These are phyloP conservation scores for Urostyla sp. DNA, from an alignment of 73 alveolate genomes.

Conservation along the genomic window DNA sequence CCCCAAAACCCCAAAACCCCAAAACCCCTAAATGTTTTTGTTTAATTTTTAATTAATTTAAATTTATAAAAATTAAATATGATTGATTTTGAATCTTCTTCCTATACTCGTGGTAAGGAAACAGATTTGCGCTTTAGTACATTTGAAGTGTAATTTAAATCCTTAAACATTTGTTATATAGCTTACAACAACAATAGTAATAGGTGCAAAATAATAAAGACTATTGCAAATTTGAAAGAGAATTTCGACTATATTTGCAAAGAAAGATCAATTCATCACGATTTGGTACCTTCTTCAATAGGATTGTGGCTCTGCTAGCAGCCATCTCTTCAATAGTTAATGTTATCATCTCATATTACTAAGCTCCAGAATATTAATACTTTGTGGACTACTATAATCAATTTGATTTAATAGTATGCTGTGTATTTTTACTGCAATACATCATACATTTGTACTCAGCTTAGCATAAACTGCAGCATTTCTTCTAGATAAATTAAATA, in stretches of 20 bases:
- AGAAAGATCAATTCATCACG: constrained; percentile 1
- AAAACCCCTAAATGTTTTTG: no score
- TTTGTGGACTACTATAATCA: constrained; percentile 38
- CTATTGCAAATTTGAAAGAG: constrained; percentile 25
- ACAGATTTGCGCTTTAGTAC: no score
- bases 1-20: no score
- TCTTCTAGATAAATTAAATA: constrained; percentile 24
- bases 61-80: no score
- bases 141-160: no score
- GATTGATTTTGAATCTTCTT: no score
- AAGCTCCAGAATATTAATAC: background rate
- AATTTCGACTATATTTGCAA: constrained; percentile 8
- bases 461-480: constrained; percentile 39
- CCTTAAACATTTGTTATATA: no score
- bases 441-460: constrained; percentile 42
- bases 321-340: background rate
- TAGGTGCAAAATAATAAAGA: no score
- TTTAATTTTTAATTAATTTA: no score
- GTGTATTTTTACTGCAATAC: constrained; percentile 6
- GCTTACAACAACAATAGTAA: no score
- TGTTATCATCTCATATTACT: constrained; percentile 1
- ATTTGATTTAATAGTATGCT: constrained; percentile 33
- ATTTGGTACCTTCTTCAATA: constrained; percentile 37
- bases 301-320: background rate
- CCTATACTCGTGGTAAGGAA: no score